These are phyloP conservation scores for Colletotrichum melonis DNA, from an alignment of 2,329 filamentous ascomycete genomes.

Conservation along the genomic window DNA sequence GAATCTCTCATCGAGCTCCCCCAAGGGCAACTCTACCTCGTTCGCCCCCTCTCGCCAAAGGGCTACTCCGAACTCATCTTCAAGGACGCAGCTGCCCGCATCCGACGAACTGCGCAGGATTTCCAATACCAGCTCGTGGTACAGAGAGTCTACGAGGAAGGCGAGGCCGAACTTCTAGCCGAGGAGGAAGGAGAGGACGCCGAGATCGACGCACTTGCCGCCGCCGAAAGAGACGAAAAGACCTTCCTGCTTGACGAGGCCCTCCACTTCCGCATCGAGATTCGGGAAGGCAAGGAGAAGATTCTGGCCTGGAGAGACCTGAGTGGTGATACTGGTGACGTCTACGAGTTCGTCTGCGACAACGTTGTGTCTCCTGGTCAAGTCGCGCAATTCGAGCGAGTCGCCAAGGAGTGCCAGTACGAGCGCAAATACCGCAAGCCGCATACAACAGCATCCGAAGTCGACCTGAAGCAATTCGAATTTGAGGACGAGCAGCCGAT, in stretches of 20 bases:
- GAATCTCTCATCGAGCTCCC: constrained; percentile 94
- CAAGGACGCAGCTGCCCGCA: constrained; percentile 93
- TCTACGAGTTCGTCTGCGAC: constrained; percentile 99
- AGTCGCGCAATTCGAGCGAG: constrained; percentile 82
- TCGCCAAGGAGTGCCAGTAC: constrained; percentile 95
- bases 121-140: constrained; percentile 98
- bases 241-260: constrained; percentile 95
- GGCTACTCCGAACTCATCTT: constrained; percentile 99
- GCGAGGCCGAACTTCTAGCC: constrained; percentile 89
- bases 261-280: constrained; percentile 87
- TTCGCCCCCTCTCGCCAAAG: constrained; percentile 93
- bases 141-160: constrained; percentile 96
- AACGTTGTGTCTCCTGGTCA: constrained; percentile 74
- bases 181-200: constrained; percentile 91
- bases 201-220: constrained; percentile 77
- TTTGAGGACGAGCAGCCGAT: constrained; percentile 76
- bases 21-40: constrained; percentile 96
- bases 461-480: constrained; percentile 84
- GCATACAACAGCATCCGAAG: constrained; percentile 81
- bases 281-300: constrained; percentile 82
- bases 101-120: constrained; percentile 92
- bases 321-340: constrained; percentile 90
- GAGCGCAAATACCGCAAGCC: constrained; percentile 91
- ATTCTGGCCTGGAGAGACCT: constrained; percentile 95
- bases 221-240: constrained; percentile 92